A percentile compares a stretch with the other conserved stretches of the same genome.
Conservation (phyloP, 2,329 filamentous ascomycete genomes). For the Fusarium heterosporum region DNA sequence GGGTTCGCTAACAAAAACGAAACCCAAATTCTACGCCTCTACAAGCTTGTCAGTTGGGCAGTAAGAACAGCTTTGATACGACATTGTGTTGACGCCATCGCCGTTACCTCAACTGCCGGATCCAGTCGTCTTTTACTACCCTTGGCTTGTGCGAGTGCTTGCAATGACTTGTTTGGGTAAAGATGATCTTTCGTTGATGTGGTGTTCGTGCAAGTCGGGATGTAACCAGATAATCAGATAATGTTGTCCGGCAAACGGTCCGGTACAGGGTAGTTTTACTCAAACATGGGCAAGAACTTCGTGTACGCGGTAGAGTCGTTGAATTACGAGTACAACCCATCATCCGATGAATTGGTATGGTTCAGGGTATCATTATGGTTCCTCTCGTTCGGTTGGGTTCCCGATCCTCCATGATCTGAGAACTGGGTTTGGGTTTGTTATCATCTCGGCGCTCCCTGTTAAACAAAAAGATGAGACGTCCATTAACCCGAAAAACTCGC, state of each 20-base stretch:
- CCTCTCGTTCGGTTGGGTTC: background rate
- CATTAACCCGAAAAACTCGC: background rate
- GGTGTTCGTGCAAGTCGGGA: background rate
- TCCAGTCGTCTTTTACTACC: background rate
- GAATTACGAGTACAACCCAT: background rate
- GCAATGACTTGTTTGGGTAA: background rate
- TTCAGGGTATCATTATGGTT: background rate
- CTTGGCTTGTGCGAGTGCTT: background rate
- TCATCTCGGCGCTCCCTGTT: background rate
- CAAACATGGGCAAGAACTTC: background rate
- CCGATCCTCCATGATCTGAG: background rate
- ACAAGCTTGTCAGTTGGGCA: background rate
- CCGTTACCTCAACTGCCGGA: conserved; percentile 19
- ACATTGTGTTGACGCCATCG: conserved; percentile 1
- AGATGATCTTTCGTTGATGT: background rate
- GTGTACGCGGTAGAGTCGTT: background rate
- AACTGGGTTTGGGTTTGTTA: background rate
- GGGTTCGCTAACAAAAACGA: conserved; percentile 1
- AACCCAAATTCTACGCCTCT: background rate
- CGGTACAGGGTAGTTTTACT: conserved; percentile 12
- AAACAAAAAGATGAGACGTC: background rate
- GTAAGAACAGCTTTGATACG: background rate
- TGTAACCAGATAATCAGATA: background rate
- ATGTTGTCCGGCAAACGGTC: background rate
- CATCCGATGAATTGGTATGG: background rate